Evolutionary conservation across 2,329 filamentous ascomycete species (phyloP), one percentile per base, ranked within the genome.

Genomic region (Colletotrichum karsti): DNA sequence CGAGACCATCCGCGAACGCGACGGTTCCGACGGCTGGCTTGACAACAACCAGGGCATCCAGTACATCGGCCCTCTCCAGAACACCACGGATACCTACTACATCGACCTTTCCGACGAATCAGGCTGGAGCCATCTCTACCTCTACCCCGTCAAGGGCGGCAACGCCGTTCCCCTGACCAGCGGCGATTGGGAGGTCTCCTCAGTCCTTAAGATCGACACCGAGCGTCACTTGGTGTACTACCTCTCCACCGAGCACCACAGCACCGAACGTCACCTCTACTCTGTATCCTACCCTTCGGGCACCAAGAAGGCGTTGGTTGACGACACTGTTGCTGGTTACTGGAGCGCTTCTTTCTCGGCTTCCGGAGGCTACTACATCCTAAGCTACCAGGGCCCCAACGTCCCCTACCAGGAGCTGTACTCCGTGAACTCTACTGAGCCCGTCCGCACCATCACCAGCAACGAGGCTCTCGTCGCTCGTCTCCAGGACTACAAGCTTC

Each of bases 331-430:
- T 1, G 78, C 88, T 0, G 91, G 85, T 1, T 86, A 85, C 72
- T 93, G 88, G 85, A 83, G 82, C 5, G 90, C 90, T 0, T 91
- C 89, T 1, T 92, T 92, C 78, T 92, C 90, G 0, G 82, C 87
- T 2, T 81, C 78, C 2, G 88, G 86, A 0, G 86, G 86, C 3
- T 93, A 90, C 80, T 92, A 92, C 73, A 86, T 92, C 44, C 84
- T 92, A 3, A 85, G 81, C 57, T 93, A 93, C 74, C 78, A 80
- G 18, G 91, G 91, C 0, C 91, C 91, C 0, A 87, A 92, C 61
- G 87, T 93, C 0, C 90, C 91, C 0, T 92, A 91, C 77, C 90
- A 92, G 73, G 88, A 91, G 70, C 82, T 93, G 1, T 91, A 91
- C 78, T 80, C 86, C 0, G 75, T 85, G 68, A 87, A 90, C 74